Base-by-base conservation (phyloP, 257 asterid genomes). In the Salvia splendens region DNA sequence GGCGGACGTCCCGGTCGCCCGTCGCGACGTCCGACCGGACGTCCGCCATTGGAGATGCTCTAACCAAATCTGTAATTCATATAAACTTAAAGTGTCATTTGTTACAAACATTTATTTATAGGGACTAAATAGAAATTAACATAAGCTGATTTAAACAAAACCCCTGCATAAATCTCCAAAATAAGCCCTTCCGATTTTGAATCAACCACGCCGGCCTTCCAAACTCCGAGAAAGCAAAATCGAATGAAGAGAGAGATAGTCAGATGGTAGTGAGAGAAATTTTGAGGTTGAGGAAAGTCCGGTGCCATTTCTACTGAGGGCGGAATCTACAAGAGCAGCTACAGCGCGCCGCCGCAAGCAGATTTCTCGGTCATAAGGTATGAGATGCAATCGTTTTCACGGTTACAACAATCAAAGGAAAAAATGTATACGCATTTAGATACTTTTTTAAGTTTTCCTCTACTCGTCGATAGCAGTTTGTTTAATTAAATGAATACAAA, bases 391-490 rank as follows among this genome's bases (percentile, higher is more conserved):
- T 24, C 32, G 32, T 35, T 12, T 11, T 1, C 35, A 5, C 55
- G 2, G 14, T 50, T 41, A 12, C 50, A 61, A 12, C 50, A 61
- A 49, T 64, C 52, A 32, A 3, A 47, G 2, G 16, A 49, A 35
- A 43, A 59, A 43, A 59, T 70, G 12, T 41, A 28, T 3, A 45
- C 17, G 47, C 6, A 48, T 15, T 33, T 9, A 1, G 9, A 40
- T 47, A 15, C 28, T 8, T 32, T 24, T 50, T 15, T 14, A 30
- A 2, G 8, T 55, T 14, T 59, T 38, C 40, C 7, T 42, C 33
- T 61, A 17, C 45, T 41, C 32, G 8, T 60, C 58, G 67, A 30
- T 49, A 17, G 33, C 53, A 42, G 55, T 69, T 73, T 46, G 64
- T 17, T 47, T 49, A 55, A 6, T 49, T 5, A 15, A 36, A 36